These are phyloP conservation scores for Sindora glabra DNA, from an alignment of 306 rosid species.

Conservation along the genomic window DNA sequence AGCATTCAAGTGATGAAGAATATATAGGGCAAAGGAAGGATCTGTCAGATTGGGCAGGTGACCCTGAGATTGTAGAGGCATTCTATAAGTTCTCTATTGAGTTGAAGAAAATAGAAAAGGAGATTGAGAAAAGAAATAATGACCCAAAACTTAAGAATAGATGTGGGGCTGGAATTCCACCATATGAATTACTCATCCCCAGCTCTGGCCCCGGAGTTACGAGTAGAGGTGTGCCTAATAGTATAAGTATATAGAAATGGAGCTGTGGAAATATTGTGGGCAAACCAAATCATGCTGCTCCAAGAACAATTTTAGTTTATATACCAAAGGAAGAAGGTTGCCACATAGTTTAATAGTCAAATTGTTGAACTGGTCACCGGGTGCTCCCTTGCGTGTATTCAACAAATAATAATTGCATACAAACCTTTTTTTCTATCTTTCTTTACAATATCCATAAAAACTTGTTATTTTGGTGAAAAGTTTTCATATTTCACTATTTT, in stretches of 20 bases:
- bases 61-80: background rate
- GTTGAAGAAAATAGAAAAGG: background rate
- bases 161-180: background rate
- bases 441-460: no score
- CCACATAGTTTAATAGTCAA: background rate
- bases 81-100: background rate
- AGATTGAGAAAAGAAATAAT: background rate
- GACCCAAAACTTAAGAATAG: background rate
- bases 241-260: background rate
- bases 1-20: background rate
- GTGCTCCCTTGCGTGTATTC: background rate
- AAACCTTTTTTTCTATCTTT: no score
- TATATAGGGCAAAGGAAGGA: background rate
- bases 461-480: no score
- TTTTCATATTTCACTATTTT: no score
- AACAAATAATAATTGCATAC: no score
- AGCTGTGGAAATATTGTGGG: no score
- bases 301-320: no score
- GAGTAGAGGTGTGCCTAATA: background rate
- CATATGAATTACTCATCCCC: constrained; percentile 4
- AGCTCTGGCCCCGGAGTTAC: constrained; percentile 5
- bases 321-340: background rate
- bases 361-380: background rate
- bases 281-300: no score
- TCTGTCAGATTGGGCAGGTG: background rate